Evolutionary conservation across 805 yeast species (phyloP).

Genomic region (Diddensiella caesifluorescens): DNA sequence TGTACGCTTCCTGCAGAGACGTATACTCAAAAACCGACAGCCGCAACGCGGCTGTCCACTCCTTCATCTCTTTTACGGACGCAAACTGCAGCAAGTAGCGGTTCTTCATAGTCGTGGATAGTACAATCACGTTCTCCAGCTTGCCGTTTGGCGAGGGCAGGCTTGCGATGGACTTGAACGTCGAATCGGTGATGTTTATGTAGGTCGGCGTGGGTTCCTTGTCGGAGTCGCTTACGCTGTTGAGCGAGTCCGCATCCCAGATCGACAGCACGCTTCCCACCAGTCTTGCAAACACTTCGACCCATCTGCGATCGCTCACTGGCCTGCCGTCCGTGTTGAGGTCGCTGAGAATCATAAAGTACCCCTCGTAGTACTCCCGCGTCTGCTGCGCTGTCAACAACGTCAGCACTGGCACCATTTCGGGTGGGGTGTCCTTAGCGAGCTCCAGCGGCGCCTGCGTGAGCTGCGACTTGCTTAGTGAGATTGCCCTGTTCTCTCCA

Average conservation of each 20-base stretch:
- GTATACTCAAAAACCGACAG: slow-evolving; percentile 76
- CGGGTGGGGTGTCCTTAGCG: slow-evolving; percentile 46
- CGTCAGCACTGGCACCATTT: slow-evolving; percentile 66
- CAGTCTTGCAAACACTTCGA: slow-evolving; percentile 85
- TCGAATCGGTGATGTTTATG: slow-evolving; percentile 86
- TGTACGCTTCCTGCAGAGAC: slow-evolving; percentile 88
- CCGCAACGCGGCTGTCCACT: slow-evolving; percentile 82
- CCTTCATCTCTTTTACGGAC: slow-evolving; percentile 53
- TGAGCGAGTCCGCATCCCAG: slow-evolving; percentile 64
- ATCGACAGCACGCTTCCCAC: slow-evolving; percentile 88
- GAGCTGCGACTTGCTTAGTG: not conserved
- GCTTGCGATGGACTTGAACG: slow-evolving; percentile 62
- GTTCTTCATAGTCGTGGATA: slow-evolving; percentile 88
- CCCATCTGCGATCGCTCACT: slow-evolving; percentile 66
- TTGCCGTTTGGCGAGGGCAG: slow-evolving; percentile 63
- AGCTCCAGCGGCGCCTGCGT: slow-evolving; percentile 10
- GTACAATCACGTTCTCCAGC: slow-evolving; percentile 72
- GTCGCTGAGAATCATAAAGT: slow-evolving; percentile 39
- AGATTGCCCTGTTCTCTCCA: slow-evolving; percentile 1
- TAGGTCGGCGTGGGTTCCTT: slow-evolving; percentile 69
- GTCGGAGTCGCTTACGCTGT: slow-evolving; percentile 48
- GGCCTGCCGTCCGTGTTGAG: slow-evolving; percentile 79
- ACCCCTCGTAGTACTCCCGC: slow-evolving; percentile 57
- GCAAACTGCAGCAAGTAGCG: slow-evolving; percentile 77
- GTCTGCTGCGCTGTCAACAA: slow-evolving; percentile 65